Evolutionary conservation across 106 monocot species (phyloP), one percentile per base, ranked within the genome.

Genomic region (Dactylorhiza incarnata): DNA sequence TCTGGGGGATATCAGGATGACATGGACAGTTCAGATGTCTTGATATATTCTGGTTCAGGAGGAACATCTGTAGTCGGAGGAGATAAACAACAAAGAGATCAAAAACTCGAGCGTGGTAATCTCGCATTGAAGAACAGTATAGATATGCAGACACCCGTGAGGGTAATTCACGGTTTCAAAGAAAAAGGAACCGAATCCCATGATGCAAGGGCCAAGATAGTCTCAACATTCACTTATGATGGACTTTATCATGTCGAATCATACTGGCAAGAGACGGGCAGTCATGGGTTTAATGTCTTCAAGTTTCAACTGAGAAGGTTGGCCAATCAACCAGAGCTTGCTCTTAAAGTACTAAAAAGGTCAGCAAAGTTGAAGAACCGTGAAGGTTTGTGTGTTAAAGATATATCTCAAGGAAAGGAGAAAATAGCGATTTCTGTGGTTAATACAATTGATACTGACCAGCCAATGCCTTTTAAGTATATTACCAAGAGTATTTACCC

Each of bases 41-140:
- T 97, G 76, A 89, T 91, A 78, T 97, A 91, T 84, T 87, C 93
- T 63, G 96, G 96, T 72, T 78, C 93, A 45, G 96, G 96, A 70
- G 96, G 95, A 75, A 87, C 83, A 67, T 74, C 89, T 83, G 46
- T 54, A 23, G 79, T 70, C 16, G 73, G 59, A 43, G 74, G 77
- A 77, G 72, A 85, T 46, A 87, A 90, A 73, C 73, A 72, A 45
- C 76, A 83, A 61, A 87, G 84, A 78, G 91, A 97, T 84, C 96
- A 97, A 70, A 97, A 91, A 74, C 91, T 94, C 45, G 86, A 94
- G 69, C 82, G 89, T 51, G 96, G 96, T 3, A 97, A 97, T 59
- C 77, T 94, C 37, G 91, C 89, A 53, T 72, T 97, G 24, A 91
- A 91, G 76, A 97, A 97, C 71, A 83, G 89, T 52, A 89, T 97